Conservation (phyloP, 257 asterid species). For the Handroanthus guayacan region DNA sequence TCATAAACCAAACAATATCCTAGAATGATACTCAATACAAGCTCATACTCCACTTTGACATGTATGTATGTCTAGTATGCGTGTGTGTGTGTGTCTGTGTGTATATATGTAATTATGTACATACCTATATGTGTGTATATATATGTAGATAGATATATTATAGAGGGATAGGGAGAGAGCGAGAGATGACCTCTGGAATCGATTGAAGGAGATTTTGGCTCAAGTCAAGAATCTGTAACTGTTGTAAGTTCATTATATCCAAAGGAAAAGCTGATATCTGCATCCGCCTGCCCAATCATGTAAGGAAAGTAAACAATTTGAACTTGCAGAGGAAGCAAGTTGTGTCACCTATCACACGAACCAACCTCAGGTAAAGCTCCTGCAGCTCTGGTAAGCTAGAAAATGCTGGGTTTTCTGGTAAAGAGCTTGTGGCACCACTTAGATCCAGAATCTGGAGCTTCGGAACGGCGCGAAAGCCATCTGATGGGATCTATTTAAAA, state of each 20-base stretch:
- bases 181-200: slow-evolving; percentile 73
- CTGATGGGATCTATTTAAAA: slow-evolving; percentile 70
- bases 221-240: slow-evolving; percentile 79
- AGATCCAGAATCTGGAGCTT: slow-evolving; percentile 92
- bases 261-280: slow-evolving; percentile 70
- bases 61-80: too few relatives aligned
- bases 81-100: too few relatives aligned
- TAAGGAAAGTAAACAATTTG: slow-evolving; percentile 36
- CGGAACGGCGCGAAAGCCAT: slow-evolving; percentile 72
- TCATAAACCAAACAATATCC: not conserved
- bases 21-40: too few relatives aligned
- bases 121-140: too few relatives aligned
- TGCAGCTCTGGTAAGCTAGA: slow-evolving; percentile 74
- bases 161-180: slow-evolving; percentile 17
- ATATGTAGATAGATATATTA: not conserved
- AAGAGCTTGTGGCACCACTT: slow-evolving; percentile 72
- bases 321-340: slow-evolving; percentile 18
- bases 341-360: slow-evolving; percentile 22
- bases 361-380: slow-evolving; percentile 95
- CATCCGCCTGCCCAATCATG: slow-evolving; percentile 74
- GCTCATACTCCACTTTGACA: too few relatives aligned
- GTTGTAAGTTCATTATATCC: slow-evolving; percentile 66
- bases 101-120: too few relatives aligned
- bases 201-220: slow-evolving; percentile 83
- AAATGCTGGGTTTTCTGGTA: slow-evolving; percentile 77